Conservation (phyloP, 2,329 filamentous ascomycete genomes). For the Verticillium longisporum region DNA sequence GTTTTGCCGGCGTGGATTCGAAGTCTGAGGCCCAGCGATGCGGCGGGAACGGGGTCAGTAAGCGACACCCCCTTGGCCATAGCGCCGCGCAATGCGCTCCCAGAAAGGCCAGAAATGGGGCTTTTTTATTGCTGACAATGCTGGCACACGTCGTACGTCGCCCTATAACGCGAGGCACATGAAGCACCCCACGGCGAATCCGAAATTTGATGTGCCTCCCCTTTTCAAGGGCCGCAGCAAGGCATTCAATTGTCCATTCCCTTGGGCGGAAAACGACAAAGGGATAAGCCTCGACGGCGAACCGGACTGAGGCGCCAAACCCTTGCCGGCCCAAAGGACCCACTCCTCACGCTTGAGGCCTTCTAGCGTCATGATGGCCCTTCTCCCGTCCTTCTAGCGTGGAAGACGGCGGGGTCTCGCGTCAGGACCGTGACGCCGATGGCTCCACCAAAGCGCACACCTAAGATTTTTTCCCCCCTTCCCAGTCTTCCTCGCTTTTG, state of each 20-base stretch:
- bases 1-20: not conserved
- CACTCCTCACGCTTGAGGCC: not conserved
- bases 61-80: not conserved
- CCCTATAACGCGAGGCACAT: not conserved
- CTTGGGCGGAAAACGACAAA: not conserved
- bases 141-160: not conserved
- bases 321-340: not conserved
- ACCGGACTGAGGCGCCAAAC: not conserved
- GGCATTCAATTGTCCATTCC: too few relatives aligned
- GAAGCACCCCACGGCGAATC: not conserved
- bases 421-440: not conserved
- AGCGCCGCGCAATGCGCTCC: not conserved
- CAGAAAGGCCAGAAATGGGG: not conserved
- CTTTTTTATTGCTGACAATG: not conserved
- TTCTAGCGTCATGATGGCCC: not conserved
- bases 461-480: too few relatives aligned
- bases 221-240: not conserved
- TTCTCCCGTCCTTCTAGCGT: constrained; percentile 2
- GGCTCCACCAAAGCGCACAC: not conserved
- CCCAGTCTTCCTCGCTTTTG: not conserved
- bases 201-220: not conserved
- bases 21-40: not conserved
- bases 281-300: not conserved
- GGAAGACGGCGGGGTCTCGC: not conserved
- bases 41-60: not conserved